These are phyloP conservation scores for Buddleja alternifolia DNA, from an alignment of 257 asterid genomes.

Conservation along the genomic window DNA sequence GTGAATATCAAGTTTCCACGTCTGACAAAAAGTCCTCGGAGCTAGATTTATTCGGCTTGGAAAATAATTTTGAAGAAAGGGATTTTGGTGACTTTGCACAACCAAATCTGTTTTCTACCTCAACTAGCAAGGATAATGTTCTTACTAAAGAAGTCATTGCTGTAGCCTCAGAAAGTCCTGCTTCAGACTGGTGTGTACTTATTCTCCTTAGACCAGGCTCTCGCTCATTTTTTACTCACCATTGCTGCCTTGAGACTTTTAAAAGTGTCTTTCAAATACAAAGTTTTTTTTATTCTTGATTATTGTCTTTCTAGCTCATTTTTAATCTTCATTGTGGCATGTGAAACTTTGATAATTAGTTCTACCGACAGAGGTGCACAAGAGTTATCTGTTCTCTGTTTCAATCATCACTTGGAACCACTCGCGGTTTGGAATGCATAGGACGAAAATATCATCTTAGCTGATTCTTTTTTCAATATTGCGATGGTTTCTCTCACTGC, in stretches of 20 bases:
- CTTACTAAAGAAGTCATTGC: conserved; percentile 36
- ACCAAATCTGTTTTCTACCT: conserved; percentile 45
- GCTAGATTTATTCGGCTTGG: conserved; percentile 45
- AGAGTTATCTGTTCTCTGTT: conserved; percentile 6
- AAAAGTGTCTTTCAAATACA: background rate
- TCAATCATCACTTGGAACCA: background rate
- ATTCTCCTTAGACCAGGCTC: conserved; percentile 21
- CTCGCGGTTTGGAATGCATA: background rate
- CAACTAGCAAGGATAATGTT: conserved; percentile 38
- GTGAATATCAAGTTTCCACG: conserved; percentile 35
- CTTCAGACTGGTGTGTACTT: conserved; percentile 55
- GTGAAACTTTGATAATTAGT: background rate
- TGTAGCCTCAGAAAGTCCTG: conserved; percentile 40
- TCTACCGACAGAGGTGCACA: background rate
- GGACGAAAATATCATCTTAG: background rate
- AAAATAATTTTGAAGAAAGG: conserved; percentile 41
- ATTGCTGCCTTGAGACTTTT: conserved; percentile 25
- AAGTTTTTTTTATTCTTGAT: conserved; percentile 11
- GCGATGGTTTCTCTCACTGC: too few species aligned
- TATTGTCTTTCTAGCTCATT: conserved; percentile 2
- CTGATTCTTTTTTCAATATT: background rate
- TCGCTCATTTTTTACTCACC: conserved; percentile 6
- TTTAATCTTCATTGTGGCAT: conserved; percentile 22
- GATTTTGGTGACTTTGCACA: conserved; percentile 52
- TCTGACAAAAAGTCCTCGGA: conserved; percentile 43